phyloP scores from a whole-genome alignment of 768 basidiomycete genomes.

The Amanita fuliginea region DNA sequence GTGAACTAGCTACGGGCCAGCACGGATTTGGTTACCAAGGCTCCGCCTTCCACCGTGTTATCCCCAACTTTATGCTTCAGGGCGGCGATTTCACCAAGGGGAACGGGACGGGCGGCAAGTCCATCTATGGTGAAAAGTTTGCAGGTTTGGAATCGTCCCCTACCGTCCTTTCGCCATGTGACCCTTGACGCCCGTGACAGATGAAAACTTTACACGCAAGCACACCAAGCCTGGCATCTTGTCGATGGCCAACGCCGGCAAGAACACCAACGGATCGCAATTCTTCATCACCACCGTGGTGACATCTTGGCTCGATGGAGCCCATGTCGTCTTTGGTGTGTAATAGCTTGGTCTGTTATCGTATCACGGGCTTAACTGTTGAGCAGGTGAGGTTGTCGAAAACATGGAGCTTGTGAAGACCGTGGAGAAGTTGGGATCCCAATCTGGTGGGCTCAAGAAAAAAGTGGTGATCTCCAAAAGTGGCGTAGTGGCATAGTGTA shows the following conservation, averaged over 20 bases:
- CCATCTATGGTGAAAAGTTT: slow-evolving; percentile 66
- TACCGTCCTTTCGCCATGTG: neutral
- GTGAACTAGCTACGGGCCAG: slow-evolving; percentile 73
- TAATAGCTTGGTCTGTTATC: neutral
- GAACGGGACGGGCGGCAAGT: slow-evolving; percentile 73
- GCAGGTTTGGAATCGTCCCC: slow-evolving; percentile 27
- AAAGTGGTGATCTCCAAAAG: slow-evolving; percentile 42
- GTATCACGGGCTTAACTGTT: neutral
- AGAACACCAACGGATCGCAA: slow-evolving; percentile 77
- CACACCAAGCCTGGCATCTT: slow-evolving; percentile 62
- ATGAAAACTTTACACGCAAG: slow-evolving; percentile 76
- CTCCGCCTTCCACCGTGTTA: slow-evolving; percentile 69
- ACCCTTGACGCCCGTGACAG: slow-evolving; percentile 19
- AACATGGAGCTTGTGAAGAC: slow-evolving; percentile 43
- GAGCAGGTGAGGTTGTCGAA: slow-evolving; percentile 51
- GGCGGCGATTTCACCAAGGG: slow-evolving; percentile 75
- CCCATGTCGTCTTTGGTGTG: slow-evolving; percentile 80
- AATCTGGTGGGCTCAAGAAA: slow-evolving; percentile 27
- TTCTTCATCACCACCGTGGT: slow-evolving; percentile 86
- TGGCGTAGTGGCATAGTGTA: slow-evolving; percentile 32
- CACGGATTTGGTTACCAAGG: slow-evolving; percentile 68
- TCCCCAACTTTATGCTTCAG: slow-evolving; percentile 80
- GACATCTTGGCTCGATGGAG: slow-evolving; percentile 73
- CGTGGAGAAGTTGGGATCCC: slow-evolving; percentile 29
- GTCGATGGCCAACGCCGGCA: slow-evolving; percentile 75